Conservation (phyloP, 208 protist species). For the Crithidia bombi region DNA sequence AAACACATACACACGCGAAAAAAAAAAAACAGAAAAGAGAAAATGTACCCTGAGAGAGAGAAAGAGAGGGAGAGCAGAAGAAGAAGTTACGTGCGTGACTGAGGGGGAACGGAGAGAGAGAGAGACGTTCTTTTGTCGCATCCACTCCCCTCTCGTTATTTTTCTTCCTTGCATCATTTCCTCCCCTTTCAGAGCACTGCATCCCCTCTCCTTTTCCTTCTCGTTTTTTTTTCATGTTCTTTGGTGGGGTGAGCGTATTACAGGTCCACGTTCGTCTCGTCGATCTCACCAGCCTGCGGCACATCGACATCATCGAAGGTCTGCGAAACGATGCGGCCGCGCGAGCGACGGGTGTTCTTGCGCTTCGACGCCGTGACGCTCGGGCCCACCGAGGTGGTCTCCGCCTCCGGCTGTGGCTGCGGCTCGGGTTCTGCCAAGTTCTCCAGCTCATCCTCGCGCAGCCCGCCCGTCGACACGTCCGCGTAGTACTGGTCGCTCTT, state of each 20-base stretch:
- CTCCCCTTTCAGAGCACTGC: background rate
- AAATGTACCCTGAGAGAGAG: no score
- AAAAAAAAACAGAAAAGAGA: no score
- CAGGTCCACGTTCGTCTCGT: conserved; percentile 42
- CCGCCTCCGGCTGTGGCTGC: background rate
- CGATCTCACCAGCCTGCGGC: conserved; percentile 44
- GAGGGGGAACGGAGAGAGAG: no score
- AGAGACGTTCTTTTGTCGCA: background rate
- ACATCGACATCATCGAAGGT: conserved; percentile 54
- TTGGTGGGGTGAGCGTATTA: conserved; percentile 9
- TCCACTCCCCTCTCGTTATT: background rate
- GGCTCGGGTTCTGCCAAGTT: background rate
- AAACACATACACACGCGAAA: no score
- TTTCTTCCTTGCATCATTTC: background rate
- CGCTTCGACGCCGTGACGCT: conserved; percentile 34
- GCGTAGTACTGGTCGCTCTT: conserved; percentile 5
- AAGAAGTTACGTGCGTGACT: no score
- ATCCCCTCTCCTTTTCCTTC: background rate
- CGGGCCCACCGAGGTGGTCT: background rate
- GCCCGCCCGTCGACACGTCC: conserved; percentile 1
- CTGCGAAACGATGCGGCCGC: conserved; percentile 31
- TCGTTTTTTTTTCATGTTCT: background rate
- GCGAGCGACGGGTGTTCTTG: conserved; percentile 28
- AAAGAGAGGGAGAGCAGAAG: no score
- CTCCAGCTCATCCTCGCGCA: conserved; percentile 19